Evolutionary conservation across 805 yeast species (phyloP).

Genomic region (Metschnikowia sp.): DNA sequence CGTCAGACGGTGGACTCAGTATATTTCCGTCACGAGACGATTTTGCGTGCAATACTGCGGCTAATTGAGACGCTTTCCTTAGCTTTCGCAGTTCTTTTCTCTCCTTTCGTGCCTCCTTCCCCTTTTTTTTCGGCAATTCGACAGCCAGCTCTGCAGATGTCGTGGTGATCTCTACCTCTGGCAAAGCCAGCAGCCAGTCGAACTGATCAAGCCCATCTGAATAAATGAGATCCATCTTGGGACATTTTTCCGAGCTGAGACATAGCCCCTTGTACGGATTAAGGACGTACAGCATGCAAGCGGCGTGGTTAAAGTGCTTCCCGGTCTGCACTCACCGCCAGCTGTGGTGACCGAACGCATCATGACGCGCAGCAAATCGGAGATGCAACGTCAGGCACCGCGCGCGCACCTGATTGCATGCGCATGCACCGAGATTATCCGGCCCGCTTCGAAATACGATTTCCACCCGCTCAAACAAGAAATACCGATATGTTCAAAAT

Average conservation of each 20-base stretch:
- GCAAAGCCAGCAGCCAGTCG: constrained; percentile 11
- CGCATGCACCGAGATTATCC: constrained; percentile 8
- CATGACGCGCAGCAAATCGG: constrained; percentile 5
- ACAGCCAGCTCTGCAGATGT: not conserved
- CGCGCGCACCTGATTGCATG: not conserved
- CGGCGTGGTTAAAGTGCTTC: not conserved
- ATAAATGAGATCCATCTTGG: not conserved
- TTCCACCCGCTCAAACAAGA: not conserved
- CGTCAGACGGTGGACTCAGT: not conserved
- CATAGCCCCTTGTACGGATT: constrained; percentile 21
- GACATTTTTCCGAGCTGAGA: constrained; percentile 5
- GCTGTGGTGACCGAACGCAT: not conserved
- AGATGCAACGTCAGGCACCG: constrained; percentile 2
- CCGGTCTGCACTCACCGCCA: not conserved
- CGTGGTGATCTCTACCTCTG: constrained; percentile 3
- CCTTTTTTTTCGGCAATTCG: constrained; percentile 1
- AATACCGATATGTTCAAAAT: not conserved
- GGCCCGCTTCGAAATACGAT: not conserved
- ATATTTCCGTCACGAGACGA: not conserved
- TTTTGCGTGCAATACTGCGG: constrained; percentile 1
- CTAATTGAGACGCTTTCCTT: not conserved
- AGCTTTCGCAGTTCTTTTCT: constrained; percentile 1
- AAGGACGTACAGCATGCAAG: constrained; percentile 14
- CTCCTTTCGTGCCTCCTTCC: constrained; percentile 10
- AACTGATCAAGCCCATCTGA: constrained; percentile 15